Evolutionary conservation across 1,139 yeast species (phyloP), one percentile per base, ranked within the genome.

Genomic region (Saccharomycopsis hybrid): DNA sequence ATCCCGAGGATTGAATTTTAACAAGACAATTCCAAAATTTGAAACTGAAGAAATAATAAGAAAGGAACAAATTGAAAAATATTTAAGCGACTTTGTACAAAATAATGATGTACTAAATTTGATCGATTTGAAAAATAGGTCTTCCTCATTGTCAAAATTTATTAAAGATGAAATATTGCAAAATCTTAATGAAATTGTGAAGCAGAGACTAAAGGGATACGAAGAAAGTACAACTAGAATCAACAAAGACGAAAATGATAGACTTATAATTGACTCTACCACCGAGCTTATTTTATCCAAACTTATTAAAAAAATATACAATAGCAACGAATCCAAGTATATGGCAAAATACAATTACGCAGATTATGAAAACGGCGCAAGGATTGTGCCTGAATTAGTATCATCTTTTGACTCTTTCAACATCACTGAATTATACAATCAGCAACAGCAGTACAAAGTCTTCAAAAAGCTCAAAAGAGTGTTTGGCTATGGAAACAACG

Each of bases 351-450:
- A 39, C 48, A 53, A 53, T 33, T 53, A 45, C 35, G 55, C 54
- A n/a, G 30, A 36, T 28, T 53, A 46, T 44, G 54, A 48, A 32
- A 53, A 53, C 35, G 55, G 55, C 4, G 55, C 55, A 25, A 39
- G 54, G n/a, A 44, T 53, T 32, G 35, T 43, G 1, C 46, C 50
- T 25, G 52, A 48, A 11, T 30, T 45, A 3, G 53, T 51, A 4
- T 33, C 48, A 2, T 13, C 51, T 7, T 51, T 46, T 45, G 39
- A 41, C 11, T 43, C 50, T 9, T 53, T 53, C 43, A 53, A 53
- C 33, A 48, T 48, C 13, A 40, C 55, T 5, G 36, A 48, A 5
- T n/a, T 53, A 11, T 45, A 44, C 36, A 18, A 9, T 3, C 5
- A 36, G n/a, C 54, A 50, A 43, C 29, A 49, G 7, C 44, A 30